Evolutionary conservation across 2,329 filamentous ascomycete genomes (phyloP), one percentile per base, ranked within the genome.

Genomic region (Beauveria sp.): DNA sequence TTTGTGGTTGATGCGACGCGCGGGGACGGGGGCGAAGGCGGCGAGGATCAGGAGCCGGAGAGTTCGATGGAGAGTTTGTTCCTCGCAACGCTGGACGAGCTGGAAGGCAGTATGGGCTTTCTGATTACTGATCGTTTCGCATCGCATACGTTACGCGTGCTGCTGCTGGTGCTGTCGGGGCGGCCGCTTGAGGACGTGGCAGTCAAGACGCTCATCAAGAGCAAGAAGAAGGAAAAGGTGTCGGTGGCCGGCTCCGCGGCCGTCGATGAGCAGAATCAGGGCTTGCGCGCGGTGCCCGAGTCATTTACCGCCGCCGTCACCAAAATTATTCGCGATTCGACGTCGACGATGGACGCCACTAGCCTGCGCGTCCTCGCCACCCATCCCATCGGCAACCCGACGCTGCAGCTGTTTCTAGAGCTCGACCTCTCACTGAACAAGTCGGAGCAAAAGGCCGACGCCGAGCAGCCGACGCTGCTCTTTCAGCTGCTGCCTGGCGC

Each of bases 321-420:
- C 67, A 93, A 96, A 72, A 88, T 97, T 66, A 90, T 97, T 66
- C 79, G 79, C 49, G 89, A 92, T 67, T 89, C 90, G 54, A 86
- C 91, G 10, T 81, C 86, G 1, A 85, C 83, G 1, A 82, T 97
- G 67, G 91, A 95, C 71, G 83, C 88, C 2, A 90, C 88, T 3
- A 89, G 91, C 68, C 82, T 98, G 31, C 86, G 91, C 31, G 86
- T 95, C 2, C 79, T 99, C 62, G 91, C 93, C 1, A 92, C 87
- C 22, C 93, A 98, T 69, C 91, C 90, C 5, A 90, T 93, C 1
- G 95, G 92, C 53, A 97, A 96, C 69, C 95, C 95, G 0, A 89
- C 92, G 0, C 80, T 99, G n/a, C 95, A 98, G 72, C 82, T 98
- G 1, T 79, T 99, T 34, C 79, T 99, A 3, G 90, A 93, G 70